These are phyloP conservation scores for Paramecium primaurelia DNA, from an alignment of 73 alveolate genomes.

Conservation along the genomic window DNA sequence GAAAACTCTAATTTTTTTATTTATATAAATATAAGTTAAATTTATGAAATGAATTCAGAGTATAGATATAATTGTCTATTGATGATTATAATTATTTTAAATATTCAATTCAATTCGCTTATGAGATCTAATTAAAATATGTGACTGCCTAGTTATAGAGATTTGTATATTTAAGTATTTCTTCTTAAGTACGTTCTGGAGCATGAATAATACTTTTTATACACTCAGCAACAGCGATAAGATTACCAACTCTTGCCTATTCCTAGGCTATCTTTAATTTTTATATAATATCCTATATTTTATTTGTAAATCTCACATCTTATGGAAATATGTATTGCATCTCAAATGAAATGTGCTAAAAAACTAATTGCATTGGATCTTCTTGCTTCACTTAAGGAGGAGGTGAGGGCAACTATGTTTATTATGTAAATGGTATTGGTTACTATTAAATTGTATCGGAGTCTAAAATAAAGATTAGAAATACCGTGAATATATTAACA, in stretches of 20 bases:
- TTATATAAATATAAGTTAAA: too few species aligned
- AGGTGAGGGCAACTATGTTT: background rate
- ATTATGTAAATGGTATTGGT: background rate
- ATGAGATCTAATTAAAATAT: background rate
- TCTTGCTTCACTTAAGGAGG: background rate
- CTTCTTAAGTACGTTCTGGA: slow-evolving; percentile 1
- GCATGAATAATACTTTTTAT: background rate
- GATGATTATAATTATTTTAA: background rate
- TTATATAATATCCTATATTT: slow-evolving; percentile 22
- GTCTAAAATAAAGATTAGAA: background rate
- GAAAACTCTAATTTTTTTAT: too few species aligned
- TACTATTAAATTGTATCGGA: background rate
- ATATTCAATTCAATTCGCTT: background rate
- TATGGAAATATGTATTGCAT: background rate
- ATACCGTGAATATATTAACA: background rate
- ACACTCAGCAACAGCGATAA: background rate
- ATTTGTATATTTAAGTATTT: background rate
- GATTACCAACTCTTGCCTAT: slow-evolving; percentile 14
- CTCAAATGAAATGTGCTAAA: background rate
- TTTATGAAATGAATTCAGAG: background rate
- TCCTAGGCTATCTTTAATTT: slow-evolving; percentile 20
- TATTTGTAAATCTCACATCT: background rate
- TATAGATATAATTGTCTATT: background rate
- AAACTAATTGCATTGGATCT: background rate
- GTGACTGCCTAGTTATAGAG: background rate